Evolutionary conservation across 1,284 basidiomycete genomes (phyloP), one percentile per base, ranked within the genome.

Genomic region (Porodaedalea pini): DNA sequence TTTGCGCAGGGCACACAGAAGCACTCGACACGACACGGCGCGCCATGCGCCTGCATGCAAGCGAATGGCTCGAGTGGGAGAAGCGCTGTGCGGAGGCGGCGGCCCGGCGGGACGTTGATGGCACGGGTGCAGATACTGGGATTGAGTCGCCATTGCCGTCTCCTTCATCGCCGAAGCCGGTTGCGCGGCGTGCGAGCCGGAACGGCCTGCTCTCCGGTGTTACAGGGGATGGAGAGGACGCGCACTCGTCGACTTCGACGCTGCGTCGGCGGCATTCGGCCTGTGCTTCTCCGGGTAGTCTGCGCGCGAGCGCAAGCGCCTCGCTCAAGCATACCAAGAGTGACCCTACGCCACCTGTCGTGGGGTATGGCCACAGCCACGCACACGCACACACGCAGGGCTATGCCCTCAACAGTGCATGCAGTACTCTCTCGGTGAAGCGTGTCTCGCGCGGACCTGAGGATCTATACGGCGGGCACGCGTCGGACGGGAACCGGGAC

Each of bases 31-130:
- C 92, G 13, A 75, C 94, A 1, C 81, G 87, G 57, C 80, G 79
- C 44, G 76, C 85, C 7, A 80, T 85, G 51, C 75, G 81, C 53
- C 78, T 78, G 40, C 75, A 81, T 66, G 75, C 83, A 1, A 65
- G 78, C 0, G 91, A 94, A 66, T 94, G 92, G 85, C 85, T 88
- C 31, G 75, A 80, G 8, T 95, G 87, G 66, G 94, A 96, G 67
- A 82, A 86, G 54, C 83, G 80, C 10, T 95, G 87, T 64, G 50
- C 57, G 15, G 37, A 54, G 21, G 37, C 17, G 25, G 51, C 52
- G 0, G 36, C 34, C 19, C 54, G 29, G 34, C 17, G 19, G 17
- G 54, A 57, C 15, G 29, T 17, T 4, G 44, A 37, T 15, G 50
- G 40, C 15, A 34, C 27, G 15, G 43, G 11, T 32, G 41, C 19